A percentile compares a stretch with the other conserved stretches of the same genome.
These are phyloP conservation scores for Boechera retrofracta DNA, from an alignment of 345 rosid species.

Conservation along the genomic window DNA sequence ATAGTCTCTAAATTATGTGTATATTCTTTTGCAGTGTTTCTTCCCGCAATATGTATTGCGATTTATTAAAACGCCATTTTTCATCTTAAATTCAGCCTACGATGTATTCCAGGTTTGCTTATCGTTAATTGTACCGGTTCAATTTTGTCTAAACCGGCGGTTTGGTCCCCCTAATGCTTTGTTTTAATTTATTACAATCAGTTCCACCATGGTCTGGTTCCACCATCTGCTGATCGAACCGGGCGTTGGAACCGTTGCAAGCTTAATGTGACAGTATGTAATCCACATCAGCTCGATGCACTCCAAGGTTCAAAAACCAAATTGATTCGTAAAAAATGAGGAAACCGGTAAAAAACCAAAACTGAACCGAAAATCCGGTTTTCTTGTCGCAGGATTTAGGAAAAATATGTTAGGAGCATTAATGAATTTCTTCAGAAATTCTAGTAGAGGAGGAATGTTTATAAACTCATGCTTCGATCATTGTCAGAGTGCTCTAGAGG, in stretches of 20 bases:
- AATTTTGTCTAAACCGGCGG: background rate
- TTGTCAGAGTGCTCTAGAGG: constrained; percentile 89
- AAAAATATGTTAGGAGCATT: constrained; percentile 68
- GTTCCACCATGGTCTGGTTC: constrained; percentile 85
- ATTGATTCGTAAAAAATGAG: background rate
- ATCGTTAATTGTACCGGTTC: background rate
- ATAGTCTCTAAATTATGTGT: background rate
- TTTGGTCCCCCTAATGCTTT: background rate
- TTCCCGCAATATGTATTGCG: constrained; percentile 79
- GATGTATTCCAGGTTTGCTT: constrained; percentile 78
- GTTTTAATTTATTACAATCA: constrained; percentile 38
- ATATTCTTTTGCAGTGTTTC: constrained; percentile 64
- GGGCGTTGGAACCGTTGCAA: constrained; percentile 86
- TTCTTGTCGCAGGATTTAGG: constrained; percentile 65
- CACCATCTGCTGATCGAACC: constrained; percentile 69
- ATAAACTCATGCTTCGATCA: constrained; percentile 95
- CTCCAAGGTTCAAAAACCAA: constrained; percentile 61
- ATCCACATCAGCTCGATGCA: constrained; percentile 55
- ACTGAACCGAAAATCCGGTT: background rate
- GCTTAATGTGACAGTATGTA: constrained; percentile 61
- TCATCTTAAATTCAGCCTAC: constrained; percentile 89
- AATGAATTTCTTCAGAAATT: constrained; percentile 48
- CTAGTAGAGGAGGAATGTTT: constrained; percentile 74
- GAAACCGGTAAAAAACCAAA: background rate
- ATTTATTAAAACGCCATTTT: constrained; percentile 73